These are phyloP conservation scores for Pythium sukuiense DNA, from an alignment of 352 stramenopile genomes.

Conservation along the genomic window DNA sequence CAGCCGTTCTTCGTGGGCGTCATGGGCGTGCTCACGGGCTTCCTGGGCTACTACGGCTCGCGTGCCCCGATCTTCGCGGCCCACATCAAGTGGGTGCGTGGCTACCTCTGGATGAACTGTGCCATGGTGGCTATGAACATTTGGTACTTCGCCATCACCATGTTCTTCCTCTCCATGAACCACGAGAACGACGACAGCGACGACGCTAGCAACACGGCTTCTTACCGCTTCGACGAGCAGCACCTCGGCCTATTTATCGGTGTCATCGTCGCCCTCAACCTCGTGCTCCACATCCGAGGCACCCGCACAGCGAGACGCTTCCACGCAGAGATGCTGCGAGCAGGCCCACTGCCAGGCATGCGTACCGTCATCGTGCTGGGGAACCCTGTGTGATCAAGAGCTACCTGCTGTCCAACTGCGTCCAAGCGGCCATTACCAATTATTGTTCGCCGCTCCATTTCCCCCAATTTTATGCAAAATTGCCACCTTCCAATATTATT, in stretches of 20 bases:
- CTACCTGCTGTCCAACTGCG: too few relatives aligned
- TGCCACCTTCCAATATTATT: not conserved
- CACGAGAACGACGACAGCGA: conserved; percentile 14
- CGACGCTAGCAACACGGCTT: not conserved
- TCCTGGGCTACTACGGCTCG: conserved; percentile 63
- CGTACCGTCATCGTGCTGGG: conserved; percentile 26
- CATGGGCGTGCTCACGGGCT: conserved; percentile 56
- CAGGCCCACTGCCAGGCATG: conserved; percentile 17
- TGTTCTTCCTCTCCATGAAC: conserved; percentile 35
- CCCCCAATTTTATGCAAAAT: not conserved
- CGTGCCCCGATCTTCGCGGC: conserved; percentile 54
- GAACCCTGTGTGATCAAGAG: conserved; percentile 6
- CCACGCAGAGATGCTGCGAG: conserved; percentile 38
- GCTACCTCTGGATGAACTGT: conserved; percentile 75
- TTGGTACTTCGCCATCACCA: conserved; percentile 53
- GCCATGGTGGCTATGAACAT: conserved; percentile 65
- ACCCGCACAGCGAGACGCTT: conserved; percentile 37
- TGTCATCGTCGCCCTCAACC: conserved; percentile 52
- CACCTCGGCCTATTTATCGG: conserved; percentile 48
- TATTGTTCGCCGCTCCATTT: not conserved
- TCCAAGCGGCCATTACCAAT: not conserved
- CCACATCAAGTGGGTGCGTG: conserved; percentile 70
- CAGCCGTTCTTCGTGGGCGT: conserved; percentile 70
- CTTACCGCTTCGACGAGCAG: conserved; percentile 33
- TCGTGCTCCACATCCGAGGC: conserved; percentile 58